Percentiles rank a stretch among this genome's conserved stretches.
Evolutionary conservation across 2,329 filamentous ascomycete genomes (phyloP).

Genomic region (Atkinsonella hypoxylon): DNA sequence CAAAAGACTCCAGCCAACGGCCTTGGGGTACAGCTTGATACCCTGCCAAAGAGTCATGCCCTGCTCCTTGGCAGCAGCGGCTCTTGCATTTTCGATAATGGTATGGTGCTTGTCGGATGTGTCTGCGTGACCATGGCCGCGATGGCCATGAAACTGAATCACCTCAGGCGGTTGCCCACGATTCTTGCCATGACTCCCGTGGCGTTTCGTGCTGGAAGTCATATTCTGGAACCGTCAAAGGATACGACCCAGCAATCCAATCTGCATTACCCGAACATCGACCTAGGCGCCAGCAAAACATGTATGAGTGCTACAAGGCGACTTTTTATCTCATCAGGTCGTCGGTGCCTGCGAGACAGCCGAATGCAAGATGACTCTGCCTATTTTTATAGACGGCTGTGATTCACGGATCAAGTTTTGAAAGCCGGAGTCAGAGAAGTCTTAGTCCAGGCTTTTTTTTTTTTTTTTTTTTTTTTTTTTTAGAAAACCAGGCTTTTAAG

Average conservation of each 20-base stretch:
- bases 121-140: conserved; percentile 10
- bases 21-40: conserved; percentile 74
- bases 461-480: too few relatives aligned
- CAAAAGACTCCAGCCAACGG: conserved; percentile 68
- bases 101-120: conserved; percentile 15
- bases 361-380: not conserved
- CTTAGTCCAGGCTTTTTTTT: too few relatives aligned
- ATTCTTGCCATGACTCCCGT: not conserved
- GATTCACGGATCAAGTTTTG: too few relatives aligned
- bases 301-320: too few relatives aligned
- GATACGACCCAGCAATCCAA: not conserved
- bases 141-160: conserved; percentile 5
- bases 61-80: conserved; percentile 49
- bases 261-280: too few relatives aligned
- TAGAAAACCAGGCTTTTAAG: not conserved
- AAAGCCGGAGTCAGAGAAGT: too few relatives aligned
- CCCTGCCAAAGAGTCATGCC: conserved; percentile 65
- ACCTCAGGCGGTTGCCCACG: conserved; percentile 8
- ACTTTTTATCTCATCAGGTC: too few relatives aligned
- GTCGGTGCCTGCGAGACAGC: not conserved
- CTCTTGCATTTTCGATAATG: conserved; percentile 23
- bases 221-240: not conserved
- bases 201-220: not conserved
- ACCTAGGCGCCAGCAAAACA: too few relatives aligned
- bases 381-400: not conserved